phyloP scores from a whole-genome alignment of 2,329 filamentous ascomycete genomes.

The Pseudogymnoascus destructans region DNA sequence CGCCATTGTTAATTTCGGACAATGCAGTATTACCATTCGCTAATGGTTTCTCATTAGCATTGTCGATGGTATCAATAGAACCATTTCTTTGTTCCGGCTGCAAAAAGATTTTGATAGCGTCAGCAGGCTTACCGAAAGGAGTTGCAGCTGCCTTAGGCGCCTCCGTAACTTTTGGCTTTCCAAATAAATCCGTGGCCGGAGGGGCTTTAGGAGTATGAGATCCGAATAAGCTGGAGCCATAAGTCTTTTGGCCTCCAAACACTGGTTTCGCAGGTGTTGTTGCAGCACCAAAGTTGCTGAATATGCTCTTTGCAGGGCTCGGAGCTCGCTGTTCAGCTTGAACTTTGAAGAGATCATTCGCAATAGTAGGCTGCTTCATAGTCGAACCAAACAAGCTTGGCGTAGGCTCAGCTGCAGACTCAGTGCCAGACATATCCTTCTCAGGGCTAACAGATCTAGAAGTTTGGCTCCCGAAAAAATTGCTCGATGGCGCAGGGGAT shows the following conservation, averaged over 20 bases:
- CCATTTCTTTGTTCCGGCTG: background rate
- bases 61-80: background rate
- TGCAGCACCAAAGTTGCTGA: background rate
- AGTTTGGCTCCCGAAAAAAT: background rate
- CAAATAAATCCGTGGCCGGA: background rate
- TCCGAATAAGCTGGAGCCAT: background rate
- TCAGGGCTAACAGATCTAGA: conserved; percentile 8
- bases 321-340: background rate
- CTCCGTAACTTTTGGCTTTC: background rate
- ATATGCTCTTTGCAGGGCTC: conserved; percentile 1
- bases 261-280: background rate
- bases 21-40: background rate
- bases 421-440: conserved; percentile 1
- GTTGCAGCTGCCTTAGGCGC: background rate
- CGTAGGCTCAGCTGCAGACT: background rate
- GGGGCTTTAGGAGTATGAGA: background rate
- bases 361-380: background rate
- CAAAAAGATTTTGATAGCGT: background rate
- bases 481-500: conserved; percentile 1
- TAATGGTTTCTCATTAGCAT: conserved; percentile 8
- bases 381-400: background rate
- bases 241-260: background rate
- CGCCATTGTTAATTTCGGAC: conserved; percentile 3
- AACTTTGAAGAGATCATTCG: background rate
- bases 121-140: conserved; percentile 1